These are phyloP conservation scores for Calvatia gigantea DNA, from an alignment of 768 basidiomycete genomes.

Conservation along the genomic window DNA sequence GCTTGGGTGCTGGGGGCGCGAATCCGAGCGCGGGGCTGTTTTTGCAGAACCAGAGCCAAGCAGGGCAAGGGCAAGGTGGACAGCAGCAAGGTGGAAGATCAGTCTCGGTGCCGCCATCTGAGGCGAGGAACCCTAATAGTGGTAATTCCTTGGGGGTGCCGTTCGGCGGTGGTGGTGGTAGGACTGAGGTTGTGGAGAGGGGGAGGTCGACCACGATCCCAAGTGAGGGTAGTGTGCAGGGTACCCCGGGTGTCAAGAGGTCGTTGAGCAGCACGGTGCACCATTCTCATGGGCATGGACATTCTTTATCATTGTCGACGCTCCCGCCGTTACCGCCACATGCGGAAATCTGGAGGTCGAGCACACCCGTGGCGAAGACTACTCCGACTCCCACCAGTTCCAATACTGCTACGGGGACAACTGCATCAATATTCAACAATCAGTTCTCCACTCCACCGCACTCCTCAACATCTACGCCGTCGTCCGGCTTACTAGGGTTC, in stretches of 20 bases:
- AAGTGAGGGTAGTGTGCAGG: not conserved
- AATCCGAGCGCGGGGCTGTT: not conserved
- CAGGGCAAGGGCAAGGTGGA: not conserved
- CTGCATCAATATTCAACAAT: not conserved
- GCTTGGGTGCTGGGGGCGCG: not conserved
- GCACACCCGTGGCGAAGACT: slow-evolving; percentile 3
- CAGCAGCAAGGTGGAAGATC: not conserved
- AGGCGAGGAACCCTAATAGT: slow-evolving; percentile 50
- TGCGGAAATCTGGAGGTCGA: slow-evolving; percentile 12
- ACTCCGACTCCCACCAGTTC: not conserved
- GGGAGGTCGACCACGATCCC: not conserved
- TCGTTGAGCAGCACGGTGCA: slow-evolving; percentile 13
- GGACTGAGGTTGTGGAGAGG: not conserved
- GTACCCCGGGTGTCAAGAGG: slow-evolving; percentile 1
- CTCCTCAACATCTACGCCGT: not conserved
- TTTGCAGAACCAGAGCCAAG: not conserved
- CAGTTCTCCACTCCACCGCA: not conserved
- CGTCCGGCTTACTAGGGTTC: not conserved
- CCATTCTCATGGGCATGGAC: slow-evolving; percentile 11
- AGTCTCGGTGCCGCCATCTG: slow-evolving; percentile 33
- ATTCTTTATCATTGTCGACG: slow-evolving; percentile 13
- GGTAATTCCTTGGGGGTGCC: slow-evolving; percentile 14
- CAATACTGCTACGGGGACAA: not conserved
- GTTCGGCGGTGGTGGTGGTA: not conserved
- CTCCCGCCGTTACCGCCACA: slow-evolving; percentile 9